Conservation (phyloP, 345 rosid genomes). For the Ricinus communis region DNA sequence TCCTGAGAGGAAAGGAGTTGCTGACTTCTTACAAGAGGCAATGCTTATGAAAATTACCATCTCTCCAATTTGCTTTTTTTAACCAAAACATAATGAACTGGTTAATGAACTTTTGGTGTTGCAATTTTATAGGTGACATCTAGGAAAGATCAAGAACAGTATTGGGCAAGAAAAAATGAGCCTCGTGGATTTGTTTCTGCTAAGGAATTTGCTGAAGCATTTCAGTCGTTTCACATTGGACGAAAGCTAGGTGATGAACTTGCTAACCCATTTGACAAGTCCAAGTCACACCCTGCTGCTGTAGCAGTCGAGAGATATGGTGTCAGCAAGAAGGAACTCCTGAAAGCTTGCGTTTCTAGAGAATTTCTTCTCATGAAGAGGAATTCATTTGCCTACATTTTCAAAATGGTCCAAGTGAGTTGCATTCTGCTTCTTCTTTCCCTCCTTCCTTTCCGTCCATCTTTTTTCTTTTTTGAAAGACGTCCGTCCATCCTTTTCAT, state of each 20-base stretch:
- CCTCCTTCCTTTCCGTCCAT: no score
- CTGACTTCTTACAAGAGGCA: no score
- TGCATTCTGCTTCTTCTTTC: no score
- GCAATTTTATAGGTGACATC: no score
- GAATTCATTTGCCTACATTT: neutral
- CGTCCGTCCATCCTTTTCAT: no score
- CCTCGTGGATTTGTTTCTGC: neutral
- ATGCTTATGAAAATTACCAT: no score
- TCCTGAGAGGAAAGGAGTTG: no score
- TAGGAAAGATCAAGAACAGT: neutral
- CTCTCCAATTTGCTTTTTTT: no score
- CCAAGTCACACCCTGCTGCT: neutral
- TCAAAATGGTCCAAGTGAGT: neutral
- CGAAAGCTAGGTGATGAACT: neutral
- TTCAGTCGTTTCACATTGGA: neutral
- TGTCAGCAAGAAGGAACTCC: neutral
- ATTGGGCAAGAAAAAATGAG: neutral
- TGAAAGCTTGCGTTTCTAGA: neutral
- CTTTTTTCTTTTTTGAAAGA: no score
- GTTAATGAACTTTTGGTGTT: no score
- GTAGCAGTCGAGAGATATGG: neutral
- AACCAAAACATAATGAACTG: no score
- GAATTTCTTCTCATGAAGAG: neutral
- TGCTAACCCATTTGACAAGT: neutral
- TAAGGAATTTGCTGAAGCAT: neutral